Conservation (phyloP, 148 eudicot species). For the Fagopyrum esculentum region DNA sequence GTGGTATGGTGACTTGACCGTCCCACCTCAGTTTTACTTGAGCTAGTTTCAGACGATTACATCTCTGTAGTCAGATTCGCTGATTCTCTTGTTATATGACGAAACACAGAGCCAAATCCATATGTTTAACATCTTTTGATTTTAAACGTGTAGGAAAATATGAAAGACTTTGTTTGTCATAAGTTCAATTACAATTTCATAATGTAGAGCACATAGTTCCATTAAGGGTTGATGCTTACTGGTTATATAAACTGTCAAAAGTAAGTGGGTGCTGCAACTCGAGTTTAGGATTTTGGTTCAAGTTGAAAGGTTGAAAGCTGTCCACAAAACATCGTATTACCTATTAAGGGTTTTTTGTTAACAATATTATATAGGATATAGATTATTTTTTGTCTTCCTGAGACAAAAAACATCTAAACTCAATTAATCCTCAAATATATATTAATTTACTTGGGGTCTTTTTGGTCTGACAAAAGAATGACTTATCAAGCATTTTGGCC, state of each 20-base stretch:
- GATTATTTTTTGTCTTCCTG: too few relatives aligned
- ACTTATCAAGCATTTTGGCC: too few relatives aligned
- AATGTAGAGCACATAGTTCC: neutral
- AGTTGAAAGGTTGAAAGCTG: neutral
- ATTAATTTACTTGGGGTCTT: too few relatives aligned
- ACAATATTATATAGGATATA: too few relatives aligned
- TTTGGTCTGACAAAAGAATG: too few relatives aligned
- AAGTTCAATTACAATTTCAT: neutral
- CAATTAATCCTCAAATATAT: too few relatives aligned
- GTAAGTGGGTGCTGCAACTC: neutral
- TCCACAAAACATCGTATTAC: neutral
- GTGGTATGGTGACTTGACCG: conserved; percentile 55
- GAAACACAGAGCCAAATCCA: neutral
- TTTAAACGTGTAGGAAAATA: neutral
- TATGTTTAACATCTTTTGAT: neutral
- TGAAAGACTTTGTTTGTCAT: neutral
- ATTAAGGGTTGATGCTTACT: neutral
- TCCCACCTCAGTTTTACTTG: neutral
- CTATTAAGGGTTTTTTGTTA: neutral
- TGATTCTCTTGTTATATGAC: neutral
- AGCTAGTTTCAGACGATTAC: neutral
- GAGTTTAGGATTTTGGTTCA: neutral
- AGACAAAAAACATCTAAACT: too few relatives aligned
- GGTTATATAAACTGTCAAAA: neutral
- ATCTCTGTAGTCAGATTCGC: neutral